Percentiles rank a stretch among this genome's conserved stretches.
Conservation (phyloP, 2,329 filamentous ascomycete species). For the Colletotrichum theobromicola region DNA sequence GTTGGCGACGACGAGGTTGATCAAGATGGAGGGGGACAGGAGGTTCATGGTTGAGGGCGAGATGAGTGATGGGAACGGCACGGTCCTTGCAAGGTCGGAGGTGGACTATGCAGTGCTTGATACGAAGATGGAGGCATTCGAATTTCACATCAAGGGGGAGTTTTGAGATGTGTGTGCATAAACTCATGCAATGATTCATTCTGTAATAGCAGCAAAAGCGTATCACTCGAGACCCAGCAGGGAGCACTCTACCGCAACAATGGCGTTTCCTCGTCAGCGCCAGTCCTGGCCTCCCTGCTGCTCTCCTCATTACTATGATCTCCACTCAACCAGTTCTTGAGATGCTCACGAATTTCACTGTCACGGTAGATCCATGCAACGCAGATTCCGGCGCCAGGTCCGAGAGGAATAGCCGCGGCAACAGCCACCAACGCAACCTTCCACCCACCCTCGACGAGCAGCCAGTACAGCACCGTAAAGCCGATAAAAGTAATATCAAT, state of each 20-base stretch:
- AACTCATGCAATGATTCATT: background rate
- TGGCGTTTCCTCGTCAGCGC: constrained; percentile 38
- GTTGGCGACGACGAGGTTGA: no score
- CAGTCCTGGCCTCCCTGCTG: background rate
- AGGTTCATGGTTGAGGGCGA: no score
- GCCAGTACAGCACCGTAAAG: constrained; percentile 57
- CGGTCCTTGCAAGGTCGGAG: background rate
- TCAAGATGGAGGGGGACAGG: no score
- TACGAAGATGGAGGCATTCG: background rate
- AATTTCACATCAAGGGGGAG: background rate
- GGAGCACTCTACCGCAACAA: constrained; percentile 24
- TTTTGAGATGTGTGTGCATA: background rate
- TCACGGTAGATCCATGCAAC: constrained; percentile 46
- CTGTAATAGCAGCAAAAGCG: background rate
- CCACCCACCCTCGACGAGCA: constrained; percentile 56
- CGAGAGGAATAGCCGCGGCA: constrained; percentile 33
- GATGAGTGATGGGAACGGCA: background rate
- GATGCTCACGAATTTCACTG: constrained; percentile 32
- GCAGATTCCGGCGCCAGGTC: constrained; percentile 43
- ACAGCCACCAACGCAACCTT: constrained; percentile 37
- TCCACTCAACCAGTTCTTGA: constrained; percentile 13
- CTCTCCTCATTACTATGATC: background rate
- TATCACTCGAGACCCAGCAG: background rate
- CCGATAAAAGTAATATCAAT: constrained; percentile 51
- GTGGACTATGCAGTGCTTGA: background rate